These are phyloP conservation scores for Cladosporium sp. DNA, from an alignment of 2,329 filamentous ascomycete genomes.

Conservation along the genomic window DNA sequence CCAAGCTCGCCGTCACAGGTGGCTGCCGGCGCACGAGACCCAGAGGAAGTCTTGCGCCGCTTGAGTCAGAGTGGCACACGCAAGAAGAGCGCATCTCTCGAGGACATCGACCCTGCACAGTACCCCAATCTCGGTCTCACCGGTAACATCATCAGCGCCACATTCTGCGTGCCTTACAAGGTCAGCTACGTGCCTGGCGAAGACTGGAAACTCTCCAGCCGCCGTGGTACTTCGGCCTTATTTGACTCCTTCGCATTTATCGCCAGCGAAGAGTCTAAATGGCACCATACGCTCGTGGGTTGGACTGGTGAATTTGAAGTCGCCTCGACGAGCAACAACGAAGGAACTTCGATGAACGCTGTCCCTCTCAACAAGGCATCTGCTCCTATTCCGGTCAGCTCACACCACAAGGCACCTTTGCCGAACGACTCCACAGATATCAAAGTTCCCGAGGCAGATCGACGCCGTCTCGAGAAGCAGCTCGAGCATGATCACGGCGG, in stretches of 20 bases:
- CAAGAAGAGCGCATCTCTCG: conserved; percentile 37
- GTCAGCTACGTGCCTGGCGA: conserved; percentile 49
- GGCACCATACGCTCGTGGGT: conserved; percentile 88
- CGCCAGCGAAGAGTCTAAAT: conserved; percentile 74
- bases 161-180: conserved; percentile 61
- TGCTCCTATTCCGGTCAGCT: conserved; percentile 72
- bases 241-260: conserved; percentile 89
- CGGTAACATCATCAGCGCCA: conserved; percentile 60
- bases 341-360: conserved; percentile 37
- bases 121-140: conserved; percentile 56
- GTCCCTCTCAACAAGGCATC: conserved; percentile 68
- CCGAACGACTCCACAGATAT: conserved; percentile 59
- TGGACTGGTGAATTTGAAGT: conserved; percentile 76
- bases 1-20: conserved; percentile 38
- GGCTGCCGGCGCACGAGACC: conserved; percentile 42
- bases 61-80: conserved; percentile 42
- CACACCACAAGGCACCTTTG: conserved; percentile 31
- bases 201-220: conserved; percentile 66
- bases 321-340: conserved; percentile 22
- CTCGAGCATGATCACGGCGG: conserved; percentile 69
- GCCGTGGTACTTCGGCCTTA: conserved; percentile 83
- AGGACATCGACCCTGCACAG: conserved; percentile 52
- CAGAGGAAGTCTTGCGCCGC: conserved; percentile 50
- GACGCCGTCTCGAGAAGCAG: conserved; percentile 68
- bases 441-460: conserved; percentile 65